Base-by-base conservation (phyloP, 192 early-diverging fungal genomes). In the Rhizophagus prolifer region DNA sequence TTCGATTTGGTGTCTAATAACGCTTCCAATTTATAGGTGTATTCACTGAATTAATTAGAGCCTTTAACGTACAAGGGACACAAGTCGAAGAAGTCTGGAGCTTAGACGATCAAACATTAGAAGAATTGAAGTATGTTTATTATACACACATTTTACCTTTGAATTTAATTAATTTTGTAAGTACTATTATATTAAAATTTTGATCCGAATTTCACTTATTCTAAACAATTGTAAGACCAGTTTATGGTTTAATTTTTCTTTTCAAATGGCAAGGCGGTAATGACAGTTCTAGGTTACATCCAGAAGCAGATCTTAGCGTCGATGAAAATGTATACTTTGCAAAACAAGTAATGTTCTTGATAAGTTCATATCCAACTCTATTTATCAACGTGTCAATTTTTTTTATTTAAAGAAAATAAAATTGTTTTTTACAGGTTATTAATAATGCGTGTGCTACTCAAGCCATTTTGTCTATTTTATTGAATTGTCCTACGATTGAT, bases 401-500 rank as follows among this genome's bases (percentile, higher is more conserved):
- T 21, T 70, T 23, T 34, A 19, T 74, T 73, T 38, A 23, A 21
- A 38, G 38, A 36, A 44, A 44, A 38, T 38, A 38, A 44, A 44
- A 44, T 44, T 19, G 19, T 34, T 61, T 31, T 34, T 26, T 36
- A 16, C 89, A 94, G 83, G 87, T 95, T 2, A 92, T 95, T 62
- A 85, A 90, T 25, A 95, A 95, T 83, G 94, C 94, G 0, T 95
- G 94, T 69, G 94, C 94, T 36, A 95, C 94, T 1, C 94, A 95
- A 76, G 94, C 94, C 5, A 94, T 95, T 71, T 79, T 95, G 19
- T 90, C 91, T 2, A 87, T 95, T 34, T 77, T 95, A 64, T 78
- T 95, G 26, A 94, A 95, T 78, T 80, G 83, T 23, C 81, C 84
- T 54, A 82, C 83, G 30, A 82, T 95, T 28, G 90, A 94, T n/a